Evolutionary conservation across 2,329 filamentous ascomycete species (phyloP).

Genomic region (Cordyceps militaris): DNA sequence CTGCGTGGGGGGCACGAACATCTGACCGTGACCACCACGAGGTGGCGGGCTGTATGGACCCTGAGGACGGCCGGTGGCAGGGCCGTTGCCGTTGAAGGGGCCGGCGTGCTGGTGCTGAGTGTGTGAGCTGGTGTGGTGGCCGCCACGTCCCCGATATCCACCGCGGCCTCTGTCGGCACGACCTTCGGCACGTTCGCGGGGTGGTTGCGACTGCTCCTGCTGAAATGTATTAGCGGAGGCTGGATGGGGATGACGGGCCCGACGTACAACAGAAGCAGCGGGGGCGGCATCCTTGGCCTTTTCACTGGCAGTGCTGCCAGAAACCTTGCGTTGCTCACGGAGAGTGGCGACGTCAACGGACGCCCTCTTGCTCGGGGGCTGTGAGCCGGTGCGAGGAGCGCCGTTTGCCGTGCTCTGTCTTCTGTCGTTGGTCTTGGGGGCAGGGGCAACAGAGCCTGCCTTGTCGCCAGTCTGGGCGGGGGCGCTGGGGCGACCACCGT

Average conservation of each 20-base stretch:
- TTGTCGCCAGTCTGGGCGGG: conserved; percentile 32
- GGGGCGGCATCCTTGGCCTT: conserved; percentile 35
- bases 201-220: conserved; percentile 23
- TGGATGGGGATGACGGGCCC: background rate
- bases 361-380: conserved; percentile 37
- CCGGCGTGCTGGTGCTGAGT: conserved; percentile 26
- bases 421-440: conserved; percentile 26
- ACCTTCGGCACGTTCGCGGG: conserved; percentile 30
- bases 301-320: conserved; percentile 28
- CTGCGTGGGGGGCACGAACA: conserved; percentile 27
- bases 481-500: conserved; percentile 31
- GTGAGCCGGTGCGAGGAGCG: conserved; percentile 29
- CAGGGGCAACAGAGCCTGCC: conserved; percentile 24
- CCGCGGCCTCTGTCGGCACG: conserved; percentile 37
- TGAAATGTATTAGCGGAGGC: background rate
- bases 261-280: conserved; percentile 34
- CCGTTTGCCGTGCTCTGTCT: conserved; percentile 30
- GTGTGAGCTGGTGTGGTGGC: conserved; percentile 33
- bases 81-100: conserved; percentile 29
- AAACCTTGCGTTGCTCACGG: conserved; percentile 41
- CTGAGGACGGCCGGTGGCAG: conserved; percentile 26
- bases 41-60: conserved; percentile 39
- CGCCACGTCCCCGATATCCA: conserved; percentile 39
- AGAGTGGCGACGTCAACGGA: conserved; percentile 33
- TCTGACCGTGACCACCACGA: conserved; percentile 29